These are phyloP conservation scores for Brassica balearica DNA, from an alignment of 441 rosid species.

Conservation along the genomic window DNA sequence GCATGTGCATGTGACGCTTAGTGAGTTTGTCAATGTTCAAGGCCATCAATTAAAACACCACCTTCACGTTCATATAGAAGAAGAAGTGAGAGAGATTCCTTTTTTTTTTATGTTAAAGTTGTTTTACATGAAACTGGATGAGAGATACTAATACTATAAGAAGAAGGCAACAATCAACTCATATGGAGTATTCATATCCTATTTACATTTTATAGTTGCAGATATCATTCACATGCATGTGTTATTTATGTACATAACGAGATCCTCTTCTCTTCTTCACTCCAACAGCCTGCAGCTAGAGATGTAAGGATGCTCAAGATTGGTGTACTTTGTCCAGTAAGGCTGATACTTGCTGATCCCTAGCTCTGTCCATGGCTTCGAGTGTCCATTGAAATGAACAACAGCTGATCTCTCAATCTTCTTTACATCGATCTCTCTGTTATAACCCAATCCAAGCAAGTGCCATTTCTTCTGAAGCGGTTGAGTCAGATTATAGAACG, in stretches of 20 bases:
- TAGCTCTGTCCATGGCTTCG: constrained; percentile 95
- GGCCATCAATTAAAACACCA: too few relatives aligned
- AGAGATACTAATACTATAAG: too few relatives aligned
- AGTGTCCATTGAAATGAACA: constrained; percentile 87
- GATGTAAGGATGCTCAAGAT: constrained; percentile 74
- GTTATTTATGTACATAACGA: constrained; percentile 19
- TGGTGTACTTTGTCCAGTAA: constrained; percentile 78
- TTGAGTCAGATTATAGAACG: constrained; percentile 80
- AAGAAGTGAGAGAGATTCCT: too few relatives aligned
- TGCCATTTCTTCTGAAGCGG: constrained; percentile 84
- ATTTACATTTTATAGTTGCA: constrained; percentile 9
- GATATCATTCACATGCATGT: constrained; percentile 9
- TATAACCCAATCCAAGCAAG: constrained; percentile 82
- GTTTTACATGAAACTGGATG: too few relatives aligned
- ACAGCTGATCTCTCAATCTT: constrained; percentile 82
- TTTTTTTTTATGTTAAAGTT: too few relatives aligned
- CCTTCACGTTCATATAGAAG: too few relatives aligned
- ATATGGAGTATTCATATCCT: background rate
- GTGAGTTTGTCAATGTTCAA: too few relatives aligned
- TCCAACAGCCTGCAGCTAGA: constrained; percentile 56
- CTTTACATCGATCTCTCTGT: constrained; percentile 58
- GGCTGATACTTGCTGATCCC: constrained; percentile 79
- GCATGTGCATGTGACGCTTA: too few relatives aligned
- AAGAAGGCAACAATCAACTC: background rate
- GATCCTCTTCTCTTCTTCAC: constrained; percentile 17